phyloP scores from a whole-genome alignment of 2,329 filamentous ascomycete species.

The Aspergillus sojae region DNA sequence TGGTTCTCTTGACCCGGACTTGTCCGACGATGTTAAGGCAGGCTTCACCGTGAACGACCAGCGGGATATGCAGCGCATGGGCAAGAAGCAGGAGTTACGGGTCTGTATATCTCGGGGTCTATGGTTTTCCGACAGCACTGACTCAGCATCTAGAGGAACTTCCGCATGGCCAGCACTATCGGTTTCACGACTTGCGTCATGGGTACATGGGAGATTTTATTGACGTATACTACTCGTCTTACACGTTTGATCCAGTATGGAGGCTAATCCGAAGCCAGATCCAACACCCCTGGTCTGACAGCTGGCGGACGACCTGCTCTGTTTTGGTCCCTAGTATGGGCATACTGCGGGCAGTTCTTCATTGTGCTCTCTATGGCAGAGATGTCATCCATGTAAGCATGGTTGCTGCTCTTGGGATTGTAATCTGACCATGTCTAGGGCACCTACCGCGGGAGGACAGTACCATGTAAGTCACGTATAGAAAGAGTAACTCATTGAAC shows the following conservation, averaged over 20 bases:
- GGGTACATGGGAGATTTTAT: conserved; percentile 6
- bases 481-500: neutral
- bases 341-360: neutral
- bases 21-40: neutral
- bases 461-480: neutral
- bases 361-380: conserved; percentile 3
- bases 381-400: conserved; percentile 8
- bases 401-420: neutral
- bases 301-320: neutral
- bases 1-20: neutral
- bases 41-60: conserved; percentile 4
- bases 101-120: neutral
- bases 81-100: conserved; percentile 7
- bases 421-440: neutral
- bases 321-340: conserved; percentile 7
- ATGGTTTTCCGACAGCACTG: neutral
- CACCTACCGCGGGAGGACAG: conserved; percentile 6
- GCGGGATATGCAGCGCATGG: conserved; percentile 8
- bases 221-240: neutral
- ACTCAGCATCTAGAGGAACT: neutral
- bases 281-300: neutral
- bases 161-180: conserved; percentile 4
- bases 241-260: neutral
- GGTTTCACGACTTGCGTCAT: conserved; percentile 8
- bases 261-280: neutral